Evolutionary conservation across 2,329 filamentous ascomycete genomes (phyloP), one percentile per base, ranked within the genome.

Genomic region (Macroventuria anomochaeta): DNA sequence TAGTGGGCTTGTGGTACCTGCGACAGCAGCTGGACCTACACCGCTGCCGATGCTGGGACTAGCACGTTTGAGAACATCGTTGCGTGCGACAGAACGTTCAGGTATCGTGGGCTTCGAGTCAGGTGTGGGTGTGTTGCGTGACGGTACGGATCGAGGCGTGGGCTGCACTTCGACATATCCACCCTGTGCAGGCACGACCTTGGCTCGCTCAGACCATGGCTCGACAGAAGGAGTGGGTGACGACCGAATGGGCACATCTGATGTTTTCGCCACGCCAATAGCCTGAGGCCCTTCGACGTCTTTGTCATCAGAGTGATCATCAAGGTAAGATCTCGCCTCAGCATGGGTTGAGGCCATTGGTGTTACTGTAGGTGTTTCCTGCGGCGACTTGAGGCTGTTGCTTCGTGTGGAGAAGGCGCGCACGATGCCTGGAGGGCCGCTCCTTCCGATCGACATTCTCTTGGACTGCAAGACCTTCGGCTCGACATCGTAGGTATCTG

Each of bases 211-310:
- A 31, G 47, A 23, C 20, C 53, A 41, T 7, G 49, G 42, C 18
- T 69, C 68, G 10, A 28, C 44, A 17, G 67, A 61, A 29, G 71
- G 65, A 11, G 68, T 67, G 11, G 70, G 66, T 2, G 66, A 59
- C 20, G 68, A 59, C 28, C 60, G 62, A 31, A 75, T 71, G 12
- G 69, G 69, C 13, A 72, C 59, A 58, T 79, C 72, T 11, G 77
- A 76, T 5, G 77, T 78, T 41, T 63, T 74, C 15, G 77, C 78
- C 32, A 79, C 65, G 40, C 77, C 77, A 57, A 79, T 79, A 37
- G 69, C 71, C 21, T 66, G 57, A 3, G 59, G 46, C 21, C 55
- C 61, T n/a, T 58, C 53, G 2, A 57, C 26, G 6, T 54, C 44
- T 15, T 74, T 67, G 4, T 72, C 64, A 10, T 72, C 69, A 11